Conservation (phyloP, 2,329 filamentous ascomycete genomes). For the Scorias spongiosa region DNA sequence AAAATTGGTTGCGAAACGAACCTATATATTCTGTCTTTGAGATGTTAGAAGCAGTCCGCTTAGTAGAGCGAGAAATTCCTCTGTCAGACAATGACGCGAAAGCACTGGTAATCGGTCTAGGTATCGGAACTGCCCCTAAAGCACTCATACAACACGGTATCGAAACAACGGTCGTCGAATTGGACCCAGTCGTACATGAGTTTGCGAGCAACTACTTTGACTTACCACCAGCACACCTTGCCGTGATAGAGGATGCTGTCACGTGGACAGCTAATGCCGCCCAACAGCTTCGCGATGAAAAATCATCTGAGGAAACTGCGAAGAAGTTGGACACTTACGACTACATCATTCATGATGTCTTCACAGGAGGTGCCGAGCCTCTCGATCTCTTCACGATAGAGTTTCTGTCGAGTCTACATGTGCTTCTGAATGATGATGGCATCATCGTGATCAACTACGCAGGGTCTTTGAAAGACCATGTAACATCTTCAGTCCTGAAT, state of each 20-base stretch:
- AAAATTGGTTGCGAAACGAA: slow-evolving; percentile 48
- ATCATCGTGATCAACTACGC: slow-evolving; percentile 94
- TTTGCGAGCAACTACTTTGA: slow-evolving; percentile 74
- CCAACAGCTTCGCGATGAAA: background rate
- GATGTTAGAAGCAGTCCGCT: slow-evolving; percentile 79
- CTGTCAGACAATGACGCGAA: slow-evolving; percentile 25
- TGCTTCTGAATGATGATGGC: slow-evolving; percentile 61
- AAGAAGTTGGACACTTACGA: slow-evolving; percentile 42
- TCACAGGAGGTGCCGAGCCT: slow-evolving; percentile 89
- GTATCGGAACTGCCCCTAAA: slow-evolving; percentile 80
- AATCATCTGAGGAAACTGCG: slow-evolving; percentile 3
- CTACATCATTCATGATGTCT: slow-evolving; percentile 95
- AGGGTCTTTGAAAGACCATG: slow-evolving; percentile 64
- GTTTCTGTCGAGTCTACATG: slow-evolving; percentile 57
- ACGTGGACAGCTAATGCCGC: slow-evolving; percentile 45
- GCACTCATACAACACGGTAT: slow-evolving; percentile 79
- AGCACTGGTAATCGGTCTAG: slow-evolving; percentile 79
- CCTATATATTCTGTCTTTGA: slow-evolving; percentile 94
- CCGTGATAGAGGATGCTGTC: slow-evolving; percentile 71
- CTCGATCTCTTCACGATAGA: slow-evolving; percentile 73
- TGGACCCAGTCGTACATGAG: slow-evolving; percentile 76
- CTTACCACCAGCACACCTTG: slow-evolving; percentile 59
- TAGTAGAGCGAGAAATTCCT: slow-evolving; percentile 27
- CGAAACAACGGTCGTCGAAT: slow-evolving; percentile 84
- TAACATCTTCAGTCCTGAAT: slow-evolving; percentile 62